These are phyloP conservation scores for Fusarium temperatum DNA, from an alignment of 2,329 filamentous ascomycete genomes.

Conservation along the genomic window DNA sequence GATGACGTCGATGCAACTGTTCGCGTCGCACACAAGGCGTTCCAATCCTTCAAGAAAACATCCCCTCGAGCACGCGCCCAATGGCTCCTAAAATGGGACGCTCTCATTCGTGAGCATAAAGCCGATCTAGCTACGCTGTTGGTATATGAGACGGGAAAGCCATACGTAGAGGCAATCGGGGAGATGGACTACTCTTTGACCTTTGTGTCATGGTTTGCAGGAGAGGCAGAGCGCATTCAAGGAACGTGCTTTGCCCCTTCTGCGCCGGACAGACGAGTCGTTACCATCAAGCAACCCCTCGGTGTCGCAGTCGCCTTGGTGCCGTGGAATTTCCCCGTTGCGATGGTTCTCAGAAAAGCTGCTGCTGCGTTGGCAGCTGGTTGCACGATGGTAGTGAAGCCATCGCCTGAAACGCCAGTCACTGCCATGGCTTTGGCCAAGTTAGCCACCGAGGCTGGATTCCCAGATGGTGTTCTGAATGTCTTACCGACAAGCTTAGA, in stretches of 20 bases:
- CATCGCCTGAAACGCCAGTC: conserved; percentile 77
- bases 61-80: conserved; percentile 47
- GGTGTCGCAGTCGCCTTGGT: conserved; percentile 49
- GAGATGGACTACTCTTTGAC: conserved; percentile 65
- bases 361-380: conserved; percentile 72
- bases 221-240: conserved; percentile 52
- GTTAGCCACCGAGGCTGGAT: conserved; percentile 76
- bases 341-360: conserved; percentile 59
- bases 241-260: conserved; percentile 67
- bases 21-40: conserved; percentile 45
- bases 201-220: conserved; percentile 67
- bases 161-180: conserved; percentile 60
- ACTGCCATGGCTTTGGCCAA: conserved; percentile 75
- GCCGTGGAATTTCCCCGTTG: conserved; percentile 68
- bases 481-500: conserved; percentile 55
- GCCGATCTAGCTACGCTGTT: conserved; percentile 53
- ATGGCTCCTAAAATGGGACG: conserved; percentile 49
- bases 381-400: conserved; percentile 79
- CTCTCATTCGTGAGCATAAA: conserved; percentile 47
- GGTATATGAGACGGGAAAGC: conserved; percentile 65
- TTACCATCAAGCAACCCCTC: conserved; percentile 70
- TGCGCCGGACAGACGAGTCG: conserved; percentile 59
- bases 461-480: conserved; percentile 76
- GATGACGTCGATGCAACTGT: conserved; percentile 44
- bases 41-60: conserved; percentile 50